These are phyloP conservation scores for Cordyceps cicadae DNA, from an alignment of 2,329 filamentous ascomycete species.

Conservation along the genomic window DNA sequence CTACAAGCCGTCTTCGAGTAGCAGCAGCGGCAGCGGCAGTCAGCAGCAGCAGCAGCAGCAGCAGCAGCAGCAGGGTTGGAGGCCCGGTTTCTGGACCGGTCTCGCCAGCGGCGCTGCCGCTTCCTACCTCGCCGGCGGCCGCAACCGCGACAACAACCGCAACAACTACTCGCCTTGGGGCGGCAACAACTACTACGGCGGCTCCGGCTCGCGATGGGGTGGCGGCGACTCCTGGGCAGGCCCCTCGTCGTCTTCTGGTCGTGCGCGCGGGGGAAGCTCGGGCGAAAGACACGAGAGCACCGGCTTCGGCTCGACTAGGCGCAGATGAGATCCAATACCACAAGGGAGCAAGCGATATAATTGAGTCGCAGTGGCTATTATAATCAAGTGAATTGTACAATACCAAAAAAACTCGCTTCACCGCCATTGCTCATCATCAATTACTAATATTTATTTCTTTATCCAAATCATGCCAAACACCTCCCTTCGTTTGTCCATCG, in stretches of 20 bases:
- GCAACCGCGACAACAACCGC: slow-evolving; percentile 29
- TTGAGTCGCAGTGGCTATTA: too few relatives aligned
- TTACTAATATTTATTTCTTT: slow-evolving; percentile 4
- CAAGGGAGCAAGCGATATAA: too few relatives aligned
- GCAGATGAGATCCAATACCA: slow-evolving; percentile 32
- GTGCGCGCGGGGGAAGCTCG: slow-evolving; percentile 28
- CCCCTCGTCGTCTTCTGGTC: slow-evolving; percentile 29
- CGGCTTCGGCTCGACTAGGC: slow-evolving; percentile 62
- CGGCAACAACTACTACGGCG: slow-evolving; percentile 15
- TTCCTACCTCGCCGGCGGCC: slow-evolving; percentile 51
- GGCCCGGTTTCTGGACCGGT: slow-evolving; percentile 44
- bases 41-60: slow-evolving; percentile 20
- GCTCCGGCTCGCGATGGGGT: slow-evolving; percentile 26
- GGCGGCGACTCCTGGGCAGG: slow-evolving; percentile 21
- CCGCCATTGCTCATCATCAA: not conserved
- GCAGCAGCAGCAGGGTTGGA: slow-evolving; percentile 19
- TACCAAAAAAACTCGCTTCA: not conserved
- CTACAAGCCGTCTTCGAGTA: slow-evolving; percentile 23
- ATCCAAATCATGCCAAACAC: slow-evolving; percentile 9
- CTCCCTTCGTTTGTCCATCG: not conserved
- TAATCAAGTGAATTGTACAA: not conserved
- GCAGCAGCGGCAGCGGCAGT: slow-evolving; percentile 23
- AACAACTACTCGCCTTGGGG: slow-evolving; percentile 21
- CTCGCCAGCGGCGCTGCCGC: slow-evolving; percentile 61
- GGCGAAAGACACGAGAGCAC: slow-evolving; percentile 55